phyloP scores from a whole-genome alignment of 2,329 filamentous ascomycete species.

The Aspergillus carbonarius region DNA sequence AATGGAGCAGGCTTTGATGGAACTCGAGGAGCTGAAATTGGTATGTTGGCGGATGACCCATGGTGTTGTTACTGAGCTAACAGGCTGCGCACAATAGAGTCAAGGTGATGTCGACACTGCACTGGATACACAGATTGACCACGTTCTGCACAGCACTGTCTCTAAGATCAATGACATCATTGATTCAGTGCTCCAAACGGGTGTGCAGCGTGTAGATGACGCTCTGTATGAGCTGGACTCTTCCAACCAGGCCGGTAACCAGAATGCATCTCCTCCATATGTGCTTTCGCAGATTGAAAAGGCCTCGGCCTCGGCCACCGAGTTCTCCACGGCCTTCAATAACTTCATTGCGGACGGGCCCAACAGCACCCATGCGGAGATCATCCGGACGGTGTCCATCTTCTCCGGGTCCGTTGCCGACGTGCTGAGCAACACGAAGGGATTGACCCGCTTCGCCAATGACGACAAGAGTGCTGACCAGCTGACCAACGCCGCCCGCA shows the following conservation, averaged over 20 bases:
- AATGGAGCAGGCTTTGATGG: slow-evolving; percentile 93
- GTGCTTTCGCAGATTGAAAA: slow-evolving; percentile 97
- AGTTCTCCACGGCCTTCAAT: slow-evolving; percentile 97
- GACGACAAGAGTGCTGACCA: slow-evolving; percentile 94
- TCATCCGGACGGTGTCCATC: slow-evolving; percentile 88
- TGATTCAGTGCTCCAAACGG: slow-evolving; percentile 90
- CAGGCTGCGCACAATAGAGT: slow-evolving; percentile 44
- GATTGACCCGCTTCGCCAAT: slow-evolving; percentile 84
- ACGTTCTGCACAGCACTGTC: slow-evolving; percentile 79
- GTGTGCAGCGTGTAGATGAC: slow-evolving; percentile 91
- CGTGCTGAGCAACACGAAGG: slow-evolving; percentile 94
- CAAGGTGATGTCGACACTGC: slow-evolving; percentile 74
- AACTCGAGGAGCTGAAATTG: slow-evolving; percentile 80
- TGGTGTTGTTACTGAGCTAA: background rate
- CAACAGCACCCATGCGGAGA: slow-evolving; percentile 81
- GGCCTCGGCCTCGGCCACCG: slow-evolving; percentile 87
- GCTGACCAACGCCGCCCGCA: slow-evolving; percentile 75
- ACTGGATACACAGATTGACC: slow-evolving; percentile 87
- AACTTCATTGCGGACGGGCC: slow-evolving; percentile 97
- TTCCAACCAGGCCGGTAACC: slow-evolving; percentile 96
- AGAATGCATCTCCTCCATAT: slow-evolving; percentile 92
- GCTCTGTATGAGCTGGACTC: slow-evolving; percentile 96
- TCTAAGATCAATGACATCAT: slow-evolving; percentile 97
- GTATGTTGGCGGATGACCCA: slow-evolving; percentile 31
- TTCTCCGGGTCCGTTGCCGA: slow-evolving; percentile 90